Conservation (phyloP, 2,329 filamentous ascomycete species). For the Colletotrichum truncatum region DNA sequence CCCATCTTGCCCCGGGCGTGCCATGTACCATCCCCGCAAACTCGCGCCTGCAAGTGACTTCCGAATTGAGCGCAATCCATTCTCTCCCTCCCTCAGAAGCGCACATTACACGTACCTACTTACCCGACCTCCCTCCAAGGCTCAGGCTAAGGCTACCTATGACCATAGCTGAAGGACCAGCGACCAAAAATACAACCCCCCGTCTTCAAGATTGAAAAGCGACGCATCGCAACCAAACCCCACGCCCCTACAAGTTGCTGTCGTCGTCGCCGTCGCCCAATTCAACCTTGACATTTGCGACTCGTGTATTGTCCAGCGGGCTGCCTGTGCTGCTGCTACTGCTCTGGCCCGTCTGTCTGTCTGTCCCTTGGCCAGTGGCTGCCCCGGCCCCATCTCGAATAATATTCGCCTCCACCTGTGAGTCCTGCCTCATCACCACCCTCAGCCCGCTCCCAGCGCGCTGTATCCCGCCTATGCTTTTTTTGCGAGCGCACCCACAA, state of each 20-base stretch:
- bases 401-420: constrained; percentile 31
- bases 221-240: not conserved
- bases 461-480: constrained; percentile 25
- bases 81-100: not conserved
- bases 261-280: not conserved
- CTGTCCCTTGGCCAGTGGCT: constrained; percentile 23
- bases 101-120: not conserved
- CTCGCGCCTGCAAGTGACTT: constrained; percentile 46
- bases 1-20: not conserved
- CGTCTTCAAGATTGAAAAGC: not conserved
- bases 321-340: not conserved
- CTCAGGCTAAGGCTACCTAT: not conserved
- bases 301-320: not conserved
- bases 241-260: not conserved
- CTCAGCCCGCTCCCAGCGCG: constrained; percentile 27
- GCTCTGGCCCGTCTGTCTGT: not conserved
- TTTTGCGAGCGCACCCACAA: constrained; percentile 30
- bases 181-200: not conserved
- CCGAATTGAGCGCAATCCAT: constrained; percentile 21
- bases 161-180: not conserved
- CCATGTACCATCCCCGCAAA: constrained; percentile 37
- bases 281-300: not conserved
- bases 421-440: constrained; percentile 28
- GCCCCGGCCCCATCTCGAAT: constrained; percentile 27
- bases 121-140: not conserved